Percentiles rank a stretch among this genome's conserved stretches.
These are phyloP conservation scores for Elongisporangium senticosum DNA, from an alignment of 352 stramenopile genomes.

Conservation along the genomic window DNA sequence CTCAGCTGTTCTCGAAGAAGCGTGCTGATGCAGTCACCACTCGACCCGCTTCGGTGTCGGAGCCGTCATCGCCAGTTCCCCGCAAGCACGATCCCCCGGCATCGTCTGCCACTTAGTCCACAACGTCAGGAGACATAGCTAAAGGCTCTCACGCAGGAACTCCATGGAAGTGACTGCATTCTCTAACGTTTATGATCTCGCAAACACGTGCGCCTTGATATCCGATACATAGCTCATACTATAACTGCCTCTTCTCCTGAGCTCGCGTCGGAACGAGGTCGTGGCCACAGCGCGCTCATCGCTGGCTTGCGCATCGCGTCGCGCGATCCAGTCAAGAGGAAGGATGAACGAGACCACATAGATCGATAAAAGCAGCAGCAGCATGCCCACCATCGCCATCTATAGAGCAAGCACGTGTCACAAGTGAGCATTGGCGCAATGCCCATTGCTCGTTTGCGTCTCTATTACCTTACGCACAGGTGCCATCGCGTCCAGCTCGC, in stretches of 20 bases:
- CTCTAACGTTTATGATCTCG: constrained; percentile 28
- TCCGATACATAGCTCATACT: constrained; percentile 87
- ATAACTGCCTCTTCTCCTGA: constrained; percentile 79
- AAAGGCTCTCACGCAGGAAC: too few relatives aligned
- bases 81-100: too few relatives aligned
- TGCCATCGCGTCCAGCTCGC: constrained; percentile 40
- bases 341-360: constrained; percentile 62
- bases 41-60: not conserved
- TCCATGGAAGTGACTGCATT: not conserved
- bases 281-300: constrained; percentile 8
- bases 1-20: constrained; percentile 28
- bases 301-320: constrained; percentile 23
- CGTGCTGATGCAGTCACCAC: constrained; percentile 2
- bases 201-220: constrained; percentile 83
- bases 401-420: constrained; percentile 5
- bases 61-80: not conserved
- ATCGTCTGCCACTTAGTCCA: too few relatives aligned
- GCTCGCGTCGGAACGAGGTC: constrained; percentile 77
- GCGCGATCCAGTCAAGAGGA: constrained; percentile 45
- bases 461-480: constrained; percentile 38
- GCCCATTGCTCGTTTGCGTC: not conserved
- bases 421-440: not conserved
- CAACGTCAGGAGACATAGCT: not conserved
- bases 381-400: constrained; percentile 32
- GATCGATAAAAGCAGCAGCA: constrained; percentile 40